Conservation (phyloP, 345 rosid species). For the Syzygium aromaticum region DNA sequence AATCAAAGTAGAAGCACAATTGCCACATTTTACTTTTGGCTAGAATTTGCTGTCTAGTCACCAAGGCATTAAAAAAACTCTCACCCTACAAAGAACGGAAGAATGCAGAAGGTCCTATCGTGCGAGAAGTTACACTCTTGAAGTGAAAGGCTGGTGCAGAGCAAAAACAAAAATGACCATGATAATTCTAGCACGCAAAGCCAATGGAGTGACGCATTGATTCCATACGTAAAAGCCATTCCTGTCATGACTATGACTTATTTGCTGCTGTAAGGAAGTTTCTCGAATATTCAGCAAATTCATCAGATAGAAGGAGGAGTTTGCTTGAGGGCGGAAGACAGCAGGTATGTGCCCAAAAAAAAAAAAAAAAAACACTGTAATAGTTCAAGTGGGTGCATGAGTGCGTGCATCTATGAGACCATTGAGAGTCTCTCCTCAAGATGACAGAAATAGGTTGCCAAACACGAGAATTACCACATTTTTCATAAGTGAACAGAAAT, state of each 20-base stretch:
- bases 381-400: neutral
- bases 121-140: neutral
- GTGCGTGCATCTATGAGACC: neutral
- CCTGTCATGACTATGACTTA: neutral
- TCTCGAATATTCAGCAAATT: neutral
- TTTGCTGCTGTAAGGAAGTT: neutral
- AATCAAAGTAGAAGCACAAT: neutral
- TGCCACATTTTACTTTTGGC: neutral
- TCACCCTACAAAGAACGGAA: neutral
- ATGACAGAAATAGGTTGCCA: neutral
- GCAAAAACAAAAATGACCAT: neutral
- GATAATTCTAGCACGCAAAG: neutral
- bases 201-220: neutral
- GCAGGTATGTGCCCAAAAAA: neutral
- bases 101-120: neutral
- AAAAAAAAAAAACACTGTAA: neutral
- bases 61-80: neutral
- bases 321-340: neutral
- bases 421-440: neutral
- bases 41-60: neutral
- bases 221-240: neutral
- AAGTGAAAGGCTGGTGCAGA: neutral
- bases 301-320: neutral
- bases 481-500: too few relatives aligned
- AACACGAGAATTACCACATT: neutral